Base-by-base conservation (phyloP, 1,139 yeast species). In the Yamadazyma blattariae region DNA sequence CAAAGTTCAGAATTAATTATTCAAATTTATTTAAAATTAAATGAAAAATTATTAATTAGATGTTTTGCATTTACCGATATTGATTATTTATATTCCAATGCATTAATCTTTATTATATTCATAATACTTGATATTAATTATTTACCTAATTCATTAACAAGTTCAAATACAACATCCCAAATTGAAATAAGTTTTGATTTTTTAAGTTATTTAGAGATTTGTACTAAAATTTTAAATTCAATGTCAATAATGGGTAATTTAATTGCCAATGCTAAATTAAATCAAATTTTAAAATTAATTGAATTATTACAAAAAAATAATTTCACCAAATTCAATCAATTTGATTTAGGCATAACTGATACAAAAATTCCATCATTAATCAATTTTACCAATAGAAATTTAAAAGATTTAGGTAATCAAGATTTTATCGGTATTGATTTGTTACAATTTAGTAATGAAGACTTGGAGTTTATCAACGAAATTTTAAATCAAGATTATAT, bases 11-110 rank as follows among this genome's bases (percentile, higher is more conserved):
- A 55, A 28, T 39, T 51, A n/a, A 56, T 63, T 0, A 50, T 54
- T 24, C 53, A 53, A 20, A 52, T 59, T 2, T 59, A 57, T 35
- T 46, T 47, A 21, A 46, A 52, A 14, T 35, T 56, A 17, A 47
- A 52, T 38, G 50, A 50, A 13, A 52, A 48, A 26, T 37, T 42
- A 18, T 33, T 49, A 3, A 25, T 57, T 12, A 35, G 60, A 28
- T 43, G 47, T 2, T 59, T 54, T 42, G 64, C 61, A 3, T 56
- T 55, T 28, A 51, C 61, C 0, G 64, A 59, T 23, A 44, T 58
- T 32, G 64, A 59, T 38, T 57, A 45, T 33, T 41, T 59, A 10
- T 52, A 49, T 34, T 47, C 57, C 13, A 42, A 50, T 11, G 40
- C 57, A 4, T 44, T 58, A 29, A 46, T 56, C 6, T 54, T 57